Evolutionary conservation across 495 filamentous ascomycete genomes (phyloP).

Genomic region (Pseudoneurospora amorphoporcata): DNA sequence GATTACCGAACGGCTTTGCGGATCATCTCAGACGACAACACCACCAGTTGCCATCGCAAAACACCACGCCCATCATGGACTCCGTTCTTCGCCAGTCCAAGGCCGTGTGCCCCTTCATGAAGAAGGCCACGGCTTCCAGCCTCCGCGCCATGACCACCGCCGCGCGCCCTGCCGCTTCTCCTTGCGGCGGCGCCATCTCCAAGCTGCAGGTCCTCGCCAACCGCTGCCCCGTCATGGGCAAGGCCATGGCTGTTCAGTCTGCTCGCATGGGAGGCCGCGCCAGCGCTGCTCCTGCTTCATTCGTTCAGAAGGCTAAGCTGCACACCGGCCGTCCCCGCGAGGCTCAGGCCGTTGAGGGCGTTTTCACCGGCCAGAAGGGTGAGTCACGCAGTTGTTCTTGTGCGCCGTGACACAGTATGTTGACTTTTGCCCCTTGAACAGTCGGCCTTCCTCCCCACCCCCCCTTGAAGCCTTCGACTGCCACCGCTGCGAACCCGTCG

Average conservation of each 20-base stretch:
- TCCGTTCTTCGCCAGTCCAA: constrained; percentile 86
- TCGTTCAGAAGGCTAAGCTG: constrained; percentile 54
- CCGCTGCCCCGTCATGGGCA: constrained; percentile 97
- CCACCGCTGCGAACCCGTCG: constrained; percentile 8
- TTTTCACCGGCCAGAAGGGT: constrained; percentile 52
- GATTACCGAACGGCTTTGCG: not conserved
- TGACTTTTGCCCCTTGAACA: constrained; percentile 13
- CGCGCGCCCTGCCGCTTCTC: constrained; percentile 54
- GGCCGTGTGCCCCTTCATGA: constrained; percentile 92
- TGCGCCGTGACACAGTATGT: not conserved
- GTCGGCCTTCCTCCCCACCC: constrained; percentile 30
- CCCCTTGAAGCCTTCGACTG: constrained; percentile 26
- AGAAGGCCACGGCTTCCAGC: constrained; percentile 80
- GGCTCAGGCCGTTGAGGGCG: constrained; percentile 57
- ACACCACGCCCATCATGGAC: constrained; percentile 55
- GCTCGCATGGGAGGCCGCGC: constrained; percentile 32
- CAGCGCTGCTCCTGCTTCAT: constrained; percentile 26
- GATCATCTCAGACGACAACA: not conserved
- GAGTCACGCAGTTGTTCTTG: constrained; percentile 11
- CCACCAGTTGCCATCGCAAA: not conserved
- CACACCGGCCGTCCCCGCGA: constrained; percentile 68
- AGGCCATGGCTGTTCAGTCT: constrained; percentile 85
- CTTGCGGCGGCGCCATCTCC: constrained; percentile 85
- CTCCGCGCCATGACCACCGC: constrained; percentile 84
- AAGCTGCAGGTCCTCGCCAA: constrained; percentile 91